Percentiles rank a stretch among this genome's conserved stretches.
Evolutionary conservation across 257 asterid species (phyloP).

Genomic region (Paulownia fortunei): DNA sequence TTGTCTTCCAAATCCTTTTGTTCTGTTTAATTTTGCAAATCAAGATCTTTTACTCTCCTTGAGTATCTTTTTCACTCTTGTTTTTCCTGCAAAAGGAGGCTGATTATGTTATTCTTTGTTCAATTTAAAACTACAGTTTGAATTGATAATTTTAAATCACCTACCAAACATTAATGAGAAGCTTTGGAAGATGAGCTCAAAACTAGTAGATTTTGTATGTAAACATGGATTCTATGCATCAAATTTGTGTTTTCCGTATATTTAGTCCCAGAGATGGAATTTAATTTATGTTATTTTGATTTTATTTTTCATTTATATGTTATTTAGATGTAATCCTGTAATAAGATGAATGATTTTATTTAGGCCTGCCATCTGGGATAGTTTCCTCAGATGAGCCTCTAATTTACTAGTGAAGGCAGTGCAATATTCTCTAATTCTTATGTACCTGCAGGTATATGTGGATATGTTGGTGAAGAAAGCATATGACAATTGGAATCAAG

Average conservation of each 20-base stretch:
- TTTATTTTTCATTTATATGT: neutral
- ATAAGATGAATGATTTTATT: neutral
- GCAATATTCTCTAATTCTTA: constrained; percentile 7
- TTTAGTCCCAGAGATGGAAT: neutral
- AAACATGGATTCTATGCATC: neutral
- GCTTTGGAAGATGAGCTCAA: neutral
- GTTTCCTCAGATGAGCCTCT: neutral
- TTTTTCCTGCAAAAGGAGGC: neutral
- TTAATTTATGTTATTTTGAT: neutral
- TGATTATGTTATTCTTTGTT: neutral
- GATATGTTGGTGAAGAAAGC: constrained; percentile 92
- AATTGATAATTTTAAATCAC: neutral
- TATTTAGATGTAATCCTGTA: neutral
- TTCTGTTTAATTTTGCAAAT: neutral
- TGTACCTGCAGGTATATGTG: constrained; percentile 66
- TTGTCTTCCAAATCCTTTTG: neutral
- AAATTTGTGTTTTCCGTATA: neutral
- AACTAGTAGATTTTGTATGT: neutral
- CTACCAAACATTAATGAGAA: neutral
- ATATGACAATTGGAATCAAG: constrained; percentile 91
- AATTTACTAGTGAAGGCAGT: constrained; percentile 3
- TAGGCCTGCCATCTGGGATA: neutral
- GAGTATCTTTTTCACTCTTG: neutral
- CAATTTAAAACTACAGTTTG: neutral
- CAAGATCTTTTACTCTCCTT: neutral